Evolutionary conservation across 2,329 filamentous ascomycete species (phyloP), one percentile per base, ranked within the genome.

Genomic region (Aspergillus sp.): DNA sequence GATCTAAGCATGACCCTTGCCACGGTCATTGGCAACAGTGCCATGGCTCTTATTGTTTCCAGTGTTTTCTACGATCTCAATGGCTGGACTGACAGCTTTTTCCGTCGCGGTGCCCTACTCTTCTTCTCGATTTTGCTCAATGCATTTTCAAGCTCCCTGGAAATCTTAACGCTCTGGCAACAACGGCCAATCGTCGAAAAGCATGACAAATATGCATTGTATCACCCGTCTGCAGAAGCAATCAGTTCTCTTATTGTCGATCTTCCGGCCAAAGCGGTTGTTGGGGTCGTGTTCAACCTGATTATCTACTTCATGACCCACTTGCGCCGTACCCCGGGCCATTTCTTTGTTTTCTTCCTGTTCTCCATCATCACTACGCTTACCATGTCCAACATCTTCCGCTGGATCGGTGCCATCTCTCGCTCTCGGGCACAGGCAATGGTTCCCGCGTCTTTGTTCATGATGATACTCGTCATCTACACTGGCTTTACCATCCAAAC

Each of bases 151-250:
- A 85, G 81, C 57, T 81, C 84, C 40, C 74, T 90, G 34, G 88
- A 93, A 65, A 91, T 95, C 61, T 67, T 93, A 33, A 89, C 86
- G 0, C 77, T 95, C 4, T 96, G 91, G 65, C 79, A 87, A 7
- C 90, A 95, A 77, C 84, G 90, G 26, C 86, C 88, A 1, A 95
- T 95, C 54, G 88, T 96, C 48, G 89, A 95, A 62, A 95, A 95
- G 62, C 90, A 96, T 57, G 72, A 76, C 47, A 82, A 85, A 46
- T 95, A 95, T 61, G 89, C 89, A 7, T 74, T 95, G 5, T 95
- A 95, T 59, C 90, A 95, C 59, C 89, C 90, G 0, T 90, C 86
- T 2, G 86, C 89, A n/a, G 89, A 96, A 73, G 88, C 89, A 10
- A 77, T 88, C 47, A 82, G 86, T 0, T 93, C 87, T 6, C 91